A percentile compares a stretch with the other conserved stretches of the same genome.
Conservation (phyloP, 352 stramenopile genomes). For the Pythium angustatum region DNA sequence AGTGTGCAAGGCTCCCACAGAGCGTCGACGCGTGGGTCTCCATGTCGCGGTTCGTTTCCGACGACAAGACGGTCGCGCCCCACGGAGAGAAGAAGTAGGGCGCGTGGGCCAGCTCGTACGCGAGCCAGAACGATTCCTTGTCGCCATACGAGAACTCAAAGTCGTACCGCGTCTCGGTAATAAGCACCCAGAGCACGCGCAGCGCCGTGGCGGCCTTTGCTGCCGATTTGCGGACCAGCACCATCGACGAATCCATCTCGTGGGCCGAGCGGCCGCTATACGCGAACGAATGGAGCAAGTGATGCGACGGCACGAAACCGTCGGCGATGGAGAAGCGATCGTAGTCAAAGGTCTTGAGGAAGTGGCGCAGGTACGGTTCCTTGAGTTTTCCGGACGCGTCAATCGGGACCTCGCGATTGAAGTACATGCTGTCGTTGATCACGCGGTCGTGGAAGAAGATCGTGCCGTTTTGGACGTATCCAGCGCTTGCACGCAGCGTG, state of each 20-base stretch:
- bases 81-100: slow-evolving; percentile 74
- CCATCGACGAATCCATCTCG: slow-evolving; percentile 65
- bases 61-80: slow-evolving; percentile 57
- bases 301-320: slow-evolving; percentile 32
- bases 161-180: slow-evolving; percentile 64
- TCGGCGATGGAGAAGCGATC: slow-evolving; percentile 38
- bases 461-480: slow-evolving; percentile 49
- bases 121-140: slow-evolving; percentile 79
- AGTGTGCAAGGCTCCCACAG: slow-evolving; percentile 68
- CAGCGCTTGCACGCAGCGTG: slow-evolving; percentile 33
- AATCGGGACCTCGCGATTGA: slow-evolving; percentile 34
- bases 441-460: slow-evolving; percentile 73
- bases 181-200: slow-evolving; percentile 66
- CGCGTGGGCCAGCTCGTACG: slow-evolving; percentile 58
- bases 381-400: slow-evolving; percentile 27
- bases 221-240: slow-evolving; percentile 52
- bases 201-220: slow-evolving; percentile 44
- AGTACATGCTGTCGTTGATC: slow-evolving; percentile 46
- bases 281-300: slow-evolving; percentile 43
- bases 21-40: slow-evolving; percentile 52
- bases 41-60: slow-evolving; percentile 53
- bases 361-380: slow-evolving; percentile 45
- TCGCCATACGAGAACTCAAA: slow-evolving; percentile 68
- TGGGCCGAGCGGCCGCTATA: slow-evolving; percentile 50
- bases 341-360: slow-evolving; percentile 58